Base-by-base conservation (phyloP, 768 basidiomycete genomes). In the Pleurotus cornucopiae region DNA sequence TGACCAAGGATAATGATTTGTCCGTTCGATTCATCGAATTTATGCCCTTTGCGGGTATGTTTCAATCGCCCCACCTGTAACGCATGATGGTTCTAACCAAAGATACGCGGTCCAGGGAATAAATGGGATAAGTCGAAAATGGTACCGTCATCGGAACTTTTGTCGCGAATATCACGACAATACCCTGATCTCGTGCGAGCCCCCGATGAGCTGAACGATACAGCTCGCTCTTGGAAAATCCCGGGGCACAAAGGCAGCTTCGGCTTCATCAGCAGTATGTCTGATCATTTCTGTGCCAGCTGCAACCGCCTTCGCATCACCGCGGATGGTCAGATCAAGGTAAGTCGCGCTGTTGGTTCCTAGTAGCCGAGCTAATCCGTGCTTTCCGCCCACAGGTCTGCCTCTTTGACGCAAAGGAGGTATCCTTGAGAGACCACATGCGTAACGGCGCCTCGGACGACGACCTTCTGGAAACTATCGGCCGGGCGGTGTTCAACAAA, bases 191-290 rank as follows among this genome's bases (percentile, higher is more conserved):
- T 87, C n/a, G 64, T 65, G 16, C 84, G 88, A 39, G 78, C 79
- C 13, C 66, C 80, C n/a, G 86, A 89, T 61, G 82, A 86, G 53
- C 67, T 79, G 44, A 88, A 88, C 63, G 89, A 91, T 62, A 94
- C 91, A n/a, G 88, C 89, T 16, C 82, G 89, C 48, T 85, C 84
- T 20, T 93, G 88, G 80, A 71, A 76, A 59, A 82, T 94, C 52
- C 88, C 87, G 0, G 87, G 86, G 4, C 82, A 85, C 65, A 61
- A 58, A 57, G 92, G 91, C 20, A 82, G 75, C 65, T 80, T 86
- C 67, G 92, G 86, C n/a, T 92, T 94, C 70, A 95, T 95, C 65
- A 91, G 85, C 65, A 91, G 88, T 74, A 93, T 93, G 92, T 94
- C 91, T 14, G 91, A 95, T 69, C 92, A 94, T 69, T 93, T 95